These are phyloP conservation scores for Neurospora sp. DNA, from an alignment of 2,329 filamentous ascomycete species.

Conservation along the genomic window DNA sequence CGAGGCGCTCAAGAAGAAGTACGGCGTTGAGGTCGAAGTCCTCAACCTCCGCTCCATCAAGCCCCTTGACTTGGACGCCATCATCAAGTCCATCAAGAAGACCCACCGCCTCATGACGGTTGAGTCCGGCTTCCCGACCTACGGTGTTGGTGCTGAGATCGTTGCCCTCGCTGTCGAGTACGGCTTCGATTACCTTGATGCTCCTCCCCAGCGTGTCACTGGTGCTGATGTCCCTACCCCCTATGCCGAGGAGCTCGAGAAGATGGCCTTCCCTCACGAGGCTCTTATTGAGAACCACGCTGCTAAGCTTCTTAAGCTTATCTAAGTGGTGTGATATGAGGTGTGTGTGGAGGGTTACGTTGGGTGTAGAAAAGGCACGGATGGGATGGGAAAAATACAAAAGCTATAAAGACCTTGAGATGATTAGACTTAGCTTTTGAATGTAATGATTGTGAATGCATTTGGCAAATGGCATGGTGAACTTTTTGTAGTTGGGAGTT, in stretches of 20 bases:
- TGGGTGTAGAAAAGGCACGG: conserved; percentile 1
- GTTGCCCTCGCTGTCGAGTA: conserved; percentile 95
- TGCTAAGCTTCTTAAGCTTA: conserved; percentile 74
- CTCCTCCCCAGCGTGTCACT: conserved; percentile 86
- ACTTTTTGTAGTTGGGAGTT: neutral
- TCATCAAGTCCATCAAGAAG: conserved; percentile 98
- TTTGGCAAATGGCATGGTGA: neutral
- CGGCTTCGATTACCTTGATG: conserved; percentile 93
- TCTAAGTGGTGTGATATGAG: neutral
- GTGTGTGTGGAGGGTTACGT: neutral
- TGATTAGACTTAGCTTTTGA: neutral
- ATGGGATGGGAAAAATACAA: conserved; percentile 3
- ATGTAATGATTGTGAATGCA: neutral
- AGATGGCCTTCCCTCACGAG: conserved; percentile 91
- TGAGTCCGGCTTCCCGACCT: conserved; percentile 93
- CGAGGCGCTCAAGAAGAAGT: conserved; percentile 88
- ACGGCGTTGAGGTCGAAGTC: conserved; percentile 90
- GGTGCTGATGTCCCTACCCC: conserved; percentile 96
- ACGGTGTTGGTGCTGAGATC: conserved; percentile 86
- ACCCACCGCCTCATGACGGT: conserved; percentile 84
- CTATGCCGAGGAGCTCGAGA: conserved; percentile 85
- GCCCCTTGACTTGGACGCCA: conserved; percentile 89
- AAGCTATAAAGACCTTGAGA: neutral
- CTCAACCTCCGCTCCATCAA: conserved; percentile 98
- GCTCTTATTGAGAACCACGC: conserved; percentile 78